Percentiles rank a stretch among this genome's conserved stretches.
phyloP scores from a whole-genome alignment of 2,329 filamentous ascomycete genomes.

The Colletotrichum trifolii region DNA sequence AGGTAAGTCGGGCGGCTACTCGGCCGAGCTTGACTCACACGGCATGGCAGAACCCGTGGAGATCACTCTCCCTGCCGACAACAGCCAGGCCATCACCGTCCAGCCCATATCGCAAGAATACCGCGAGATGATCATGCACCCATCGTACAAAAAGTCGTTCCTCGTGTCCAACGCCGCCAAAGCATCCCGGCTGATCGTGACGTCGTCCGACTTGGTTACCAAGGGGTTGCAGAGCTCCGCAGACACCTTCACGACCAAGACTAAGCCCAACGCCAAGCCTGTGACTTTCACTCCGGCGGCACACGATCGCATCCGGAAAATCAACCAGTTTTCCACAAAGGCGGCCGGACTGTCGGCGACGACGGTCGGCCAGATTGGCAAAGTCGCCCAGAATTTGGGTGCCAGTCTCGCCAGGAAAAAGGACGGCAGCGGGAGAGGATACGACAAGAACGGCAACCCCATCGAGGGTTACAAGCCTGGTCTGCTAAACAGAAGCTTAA shows the following conservation, averaged over 20 bases:
- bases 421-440: slow-evolving; percentile 66
- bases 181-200: slow-evolving; percentile 92
- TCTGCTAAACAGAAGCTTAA: slow-evolving; percentile 93
- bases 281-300: slow-evolving; percentile 89
- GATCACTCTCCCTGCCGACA: slow-evolving; percentile 77
- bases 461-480: slow-evolving; percentile 83
- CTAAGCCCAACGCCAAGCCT: slow-evolving; percentile 80
- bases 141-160: slow-evolving; percentile 88
- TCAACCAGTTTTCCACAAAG: slow-evolving; percentile 84
- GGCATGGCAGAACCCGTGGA: slow-evolving; percentile 76
- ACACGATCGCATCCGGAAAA: slow-evolving; percentile 85
- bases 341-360: slow-evolving; percentile 85
- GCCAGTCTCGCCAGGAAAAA: slow-evolving; percentile 73
- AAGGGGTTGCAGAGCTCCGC: slow-evolving; percentile 82
- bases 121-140: slow-evolving; percentile 82
- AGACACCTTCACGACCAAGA: slow-evolving; percentile 82
- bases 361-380: slow-evolving; percentile 85
- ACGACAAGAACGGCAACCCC: slow-evolving; percentile 76
- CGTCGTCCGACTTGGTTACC: slow-evolving; percentile 82
- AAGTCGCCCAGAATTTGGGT: slow-evolving; percentile 89
- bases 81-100: slow-evolving; percentile 72
- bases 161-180: slow-evolving; percentile 88
- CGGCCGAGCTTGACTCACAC: slow-evolving; percentile 36
- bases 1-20: slow-evolving; percentile 79
- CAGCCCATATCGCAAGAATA: slow-evolving; percentile 77